A percentile compares a stretch with the other conserved stretches of the same genome.
These are phyloP conservation scores for Scedosporium dehoogii DNA, from an alignment of 2,329 filamentous ascomycete species.

Conservation along the genomic window DNA sequence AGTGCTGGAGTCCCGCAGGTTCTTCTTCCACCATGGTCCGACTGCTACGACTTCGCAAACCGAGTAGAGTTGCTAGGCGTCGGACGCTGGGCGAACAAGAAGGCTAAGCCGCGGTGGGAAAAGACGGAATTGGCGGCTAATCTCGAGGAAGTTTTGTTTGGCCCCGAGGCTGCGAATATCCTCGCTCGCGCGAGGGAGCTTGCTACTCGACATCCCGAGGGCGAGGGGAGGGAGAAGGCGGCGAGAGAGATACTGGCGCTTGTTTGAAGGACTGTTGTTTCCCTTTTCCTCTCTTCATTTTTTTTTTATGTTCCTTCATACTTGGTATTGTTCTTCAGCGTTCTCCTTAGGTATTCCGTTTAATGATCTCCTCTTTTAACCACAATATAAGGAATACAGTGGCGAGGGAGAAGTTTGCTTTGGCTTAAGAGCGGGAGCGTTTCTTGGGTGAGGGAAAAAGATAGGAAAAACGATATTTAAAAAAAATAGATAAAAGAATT, in stretches of 20 bases:
- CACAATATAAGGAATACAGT: no score
- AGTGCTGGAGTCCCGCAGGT: slow-evolving; percentile 35
- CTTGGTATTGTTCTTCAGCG: no score
- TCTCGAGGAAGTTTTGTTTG: background rate
- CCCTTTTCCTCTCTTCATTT: no score
- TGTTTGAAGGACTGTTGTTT: background rate
- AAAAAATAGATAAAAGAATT: no score
- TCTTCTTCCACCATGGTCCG: slow-evolving; percentile 32
- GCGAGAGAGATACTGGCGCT: background rate
- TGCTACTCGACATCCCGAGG: background rate
- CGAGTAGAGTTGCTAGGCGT: slow-evolving; percentile 33
- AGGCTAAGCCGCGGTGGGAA: slow-evolving; percentile 15
- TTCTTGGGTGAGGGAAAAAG: no score
- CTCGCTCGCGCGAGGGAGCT: background rate
- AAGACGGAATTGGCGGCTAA: background rate
- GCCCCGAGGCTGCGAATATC: background rate
- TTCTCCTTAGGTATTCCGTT: no score
- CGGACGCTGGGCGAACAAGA: slow-evolving; percentile 20
- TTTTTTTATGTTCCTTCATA: no score
- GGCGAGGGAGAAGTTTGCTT: no score
- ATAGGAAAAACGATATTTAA: no score
- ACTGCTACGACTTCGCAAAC: slow-evolving; percentile 35
- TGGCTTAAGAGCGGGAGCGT: no score
- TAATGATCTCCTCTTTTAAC: no score
- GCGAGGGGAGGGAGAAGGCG: background rate